Conservation (phyloP, 2,329 filamentous ascomycete genomes). For the Pyrenophora seminiperda region DNA sequence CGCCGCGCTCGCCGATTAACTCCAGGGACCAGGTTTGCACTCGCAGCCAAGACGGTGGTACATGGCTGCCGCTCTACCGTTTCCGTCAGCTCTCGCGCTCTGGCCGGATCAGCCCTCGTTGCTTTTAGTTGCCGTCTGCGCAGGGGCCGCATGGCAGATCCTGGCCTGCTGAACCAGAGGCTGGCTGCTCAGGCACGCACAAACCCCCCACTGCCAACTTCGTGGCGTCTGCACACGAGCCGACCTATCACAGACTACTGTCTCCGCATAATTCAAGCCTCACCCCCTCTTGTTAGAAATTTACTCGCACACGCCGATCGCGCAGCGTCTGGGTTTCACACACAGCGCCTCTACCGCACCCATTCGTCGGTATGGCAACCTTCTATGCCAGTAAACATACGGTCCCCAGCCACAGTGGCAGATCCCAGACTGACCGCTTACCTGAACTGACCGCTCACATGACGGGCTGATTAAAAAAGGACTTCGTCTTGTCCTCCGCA, state of each 20-base stretch:
- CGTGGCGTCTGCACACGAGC: slow-evolving; percentile 7
- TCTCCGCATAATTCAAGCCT: slow-evolving; percentile 6
- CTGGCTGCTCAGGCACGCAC: slow-evolving; percentile 19
- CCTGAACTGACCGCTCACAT: not conserved
- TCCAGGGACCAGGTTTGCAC: slow-evolving; percentile 26
- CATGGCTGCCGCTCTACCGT: slow-evolving; percentile 27
- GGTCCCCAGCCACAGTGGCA: not conserved
- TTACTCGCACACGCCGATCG: slow-evolving; percentile 19
- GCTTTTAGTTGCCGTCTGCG: slow-evolving; percentile 24
- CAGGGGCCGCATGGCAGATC: slow-evolving; percentile 28
- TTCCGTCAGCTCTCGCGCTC: slow-evolving; percentile 17
- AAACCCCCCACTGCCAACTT: slow-evolving; percentile 15
- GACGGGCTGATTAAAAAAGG: too few relatives aligned
- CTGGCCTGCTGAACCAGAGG: slow-evolving; percentile 20
- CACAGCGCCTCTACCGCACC: slow-evolving; percentile 16
- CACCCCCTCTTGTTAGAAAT: slow-evolving; percentile 11
- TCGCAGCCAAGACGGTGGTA: slow-evolving; percentile 29
- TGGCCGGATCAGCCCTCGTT: slow-evolving; percentile 25
- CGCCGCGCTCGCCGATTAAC: slow-evolving; percentile 24
- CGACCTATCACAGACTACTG: slow-evolving; percentile 12
- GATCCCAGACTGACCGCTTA: not conserved
- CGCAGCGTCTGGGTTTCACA: slow-evolving; percentile 6
- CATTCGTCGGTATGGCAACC: not conserved
- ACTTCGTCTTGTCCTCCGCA: too few relatives aligned
- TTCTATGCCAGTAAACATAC: slow-evolving; percentile 2